These are phyloP conservation scores for Platanthera guangdongensis DNA, from an alignment of 106 monocot species.

Conservation along the genomic window DNA sequence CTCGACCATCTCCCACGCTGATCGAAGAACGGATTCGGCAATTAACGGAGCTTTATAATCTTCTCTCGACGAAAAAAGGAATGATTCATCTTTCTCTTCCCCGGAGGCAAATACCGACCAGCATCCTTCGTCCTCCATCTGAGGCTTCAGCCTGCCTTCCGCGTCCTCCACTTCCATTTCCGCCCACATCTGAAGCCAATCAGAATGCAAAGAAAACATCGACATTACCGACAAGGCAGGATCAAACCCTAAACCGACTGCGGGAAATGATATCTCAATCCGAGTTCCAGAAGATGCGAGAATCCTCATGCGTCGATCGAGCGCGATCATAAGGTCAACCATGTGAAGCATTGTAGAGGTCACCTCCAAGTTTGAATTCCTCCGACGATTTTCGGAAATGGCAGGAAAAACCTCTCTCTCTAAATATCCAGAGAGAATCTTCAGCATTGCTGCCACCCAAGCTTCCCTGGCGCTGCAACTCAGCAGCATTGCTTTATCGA, in stretches of 20 bases:
- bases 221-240: slow-evolving; percentile 33
- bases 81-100: slow-evolving; percentile 15
- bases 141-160: slow-evolving; percentile 34
- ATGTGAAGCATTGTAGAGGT: slow-evolving; percentile 46
- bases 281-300: slow-evolving; percentile 38
- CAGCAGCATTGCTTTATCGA: slow-evolving; percentile 53
- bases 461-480: slow-evolving; percentile 69
- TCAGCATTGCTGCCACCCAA: slow-evolving; percentile 64
- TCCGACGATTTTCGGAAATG: slow-evolving; percentile 22
- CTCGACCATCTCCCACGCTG: slow-evolving; percentile 50
- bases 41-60: slow-evolving; percentile 61
- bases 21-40: slow-evolving; percentile 48
- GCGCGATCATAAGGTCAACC: slow-evolving; percentile 58
- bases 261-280: slow-evolving; percentile 11
- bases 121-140: slow-evolving; percentile 37
- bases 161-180: slow-evolving; percentile 52
- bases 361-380: slow-evolving; percentile 20
- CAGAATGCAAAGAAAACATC: slow-evolving; percentile 34
- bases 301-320: slow-evolving; percentile 51
- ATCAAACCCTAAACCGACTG: slow-evolving; percentile 11
- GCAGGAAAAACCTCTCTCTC: slow-evolving; percentile 40
- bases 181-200: slow-evolving; percentile 72
- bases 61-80: slow-evolving; percentile 51
- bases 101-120: slow-evolving; percentile 26
- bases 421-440: slow-evolving; percentile 39